Conservation (phyloP, 345 rosid genomes). For the Moringa oleifera region DNA sequence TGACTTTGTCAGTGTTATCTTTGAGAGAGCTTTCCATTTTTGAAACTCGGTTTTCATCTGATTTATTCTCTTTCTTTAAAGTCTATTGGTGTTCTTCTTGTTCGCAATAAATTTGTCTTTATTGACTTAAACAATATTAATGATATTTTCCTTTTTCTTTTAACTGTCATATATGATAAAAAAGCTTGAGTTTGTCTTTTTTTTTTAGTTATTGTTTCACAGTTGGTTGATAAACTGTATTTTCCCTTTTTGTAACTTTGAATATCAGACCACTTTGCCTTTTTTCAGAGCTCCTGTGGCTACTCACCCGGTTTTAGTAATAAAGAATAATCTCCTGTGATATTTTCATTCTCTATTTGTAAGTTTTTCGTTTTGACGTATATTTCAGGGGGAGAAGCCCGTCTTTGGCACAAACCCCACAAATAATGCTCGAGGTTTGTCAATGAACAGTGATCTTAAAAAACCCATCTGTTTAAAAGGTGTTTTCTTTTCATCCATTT, state of each 20-base stretch:
- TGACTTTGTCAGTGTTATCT: constrained; percentile 20
- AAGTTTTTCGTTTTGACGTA: constrained; percentile 3
- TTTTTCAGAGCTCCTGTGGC: constrained; percentile 11
- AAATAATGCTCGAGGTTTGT: constrained; percentile 38
- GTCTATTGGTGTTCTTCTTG: background rate
- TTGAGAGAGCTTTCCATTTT: constrained; percentile 2
- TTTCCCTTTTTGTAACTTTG: constrained; percentile 28
- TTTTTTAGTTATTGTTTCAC: constrained; percentile 28
- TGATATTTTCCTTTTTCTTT: constrained; percentile 6
- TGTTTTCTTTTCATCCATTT: too few relatives aligned
- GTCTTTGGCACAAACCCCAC: constrained; percentile 41
- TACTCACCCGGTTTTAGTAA: constrained; percentile 12
- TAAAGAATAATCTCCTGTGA: constrained; percentile 6
- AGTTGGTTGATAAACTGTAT: constrained; percentile 16
- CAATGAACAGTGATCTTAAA: constrained; percentile 29
- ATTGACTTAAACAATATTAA: constrained; percentile 9
- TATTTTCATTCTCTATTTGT: constrained; percentile 6
- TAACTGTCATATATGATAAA: constrained; percentile 20
- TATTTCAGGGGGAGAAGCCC: constrained; percentile 62
- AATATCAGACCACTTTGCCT: constrained; percentile 21
- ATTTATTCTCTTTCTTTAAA: too few relatives aligned
- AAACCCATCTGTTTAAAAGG: constrained; percentile 35
- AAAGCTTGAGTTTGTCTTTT: constrained; percentile 42
- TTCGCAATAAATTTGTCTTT: constrained; percentile 11
- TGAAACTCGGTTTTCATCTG: constrained; percentile 9